Evolutionary conservation across 345 rosid genomes (phyloP), one percentile per base, ranked within the genome.

Genomic region (Isatis tinctoria): DNA sequence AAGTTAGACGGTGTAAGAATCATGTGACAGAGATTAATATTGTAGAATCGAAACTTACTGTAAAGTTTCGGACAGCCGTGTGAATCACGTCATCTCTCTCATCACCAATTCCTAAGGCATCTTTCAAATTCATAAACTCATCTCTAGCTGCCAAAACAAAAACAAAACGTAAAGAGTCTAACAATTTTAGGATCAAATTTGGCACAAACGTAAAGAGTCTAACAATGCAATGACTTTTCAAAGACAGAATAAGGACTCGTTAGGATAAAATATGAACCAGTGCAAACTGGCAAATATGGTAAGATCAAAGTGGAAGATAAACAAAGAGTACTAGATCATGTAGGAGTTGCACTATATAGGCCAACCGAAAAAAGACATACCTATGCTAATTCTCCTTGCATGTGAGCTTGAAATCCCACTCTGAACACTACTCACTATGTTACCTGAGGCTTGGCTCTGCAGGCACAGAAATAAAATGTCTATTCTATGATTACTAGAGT

Each of bases 91-190:
- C 87, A n/a, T 75, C 79, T 39, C 88, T 70, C 36, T 87, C 85
- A 78, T 84, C 87, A 77, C 87, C 94, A 80, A 91, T 84, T 45
- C 73, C 82, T 72, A 89, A 78, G 10, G 84, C 90, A 62, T 78
- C 72, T 79, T 76, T 87, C 85, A 89, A 62, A 44, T 67, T 64
- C 79, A 26, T 79, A 80, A 93, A 67, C 51, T 83, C 91, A 43
- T 87, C 88, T 49, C 51, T 60, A 53, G 96, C 97, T 93, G 88
- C 79, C 24, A 22, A 78, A 18, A 33, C 33, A 13, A 37, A 61
- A 35, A 36, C 10, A 22, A 22, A 22, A 22, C 8, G n/a, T n/a
- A n/a, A n/a, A n/a, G n/a, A n/a, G n/a, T n/a, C n/a, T n/a, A n/a
- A n/a, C n/a, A n/a, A n/a, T n/a, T n/a, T n/a, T n/a, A n/a, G n/a